These are phyloP conservation scores for Trichosporon ovoides DNA, from an alignment of 1,284 basidiomycete genomes.

Conservation along the genomic window DNA sequence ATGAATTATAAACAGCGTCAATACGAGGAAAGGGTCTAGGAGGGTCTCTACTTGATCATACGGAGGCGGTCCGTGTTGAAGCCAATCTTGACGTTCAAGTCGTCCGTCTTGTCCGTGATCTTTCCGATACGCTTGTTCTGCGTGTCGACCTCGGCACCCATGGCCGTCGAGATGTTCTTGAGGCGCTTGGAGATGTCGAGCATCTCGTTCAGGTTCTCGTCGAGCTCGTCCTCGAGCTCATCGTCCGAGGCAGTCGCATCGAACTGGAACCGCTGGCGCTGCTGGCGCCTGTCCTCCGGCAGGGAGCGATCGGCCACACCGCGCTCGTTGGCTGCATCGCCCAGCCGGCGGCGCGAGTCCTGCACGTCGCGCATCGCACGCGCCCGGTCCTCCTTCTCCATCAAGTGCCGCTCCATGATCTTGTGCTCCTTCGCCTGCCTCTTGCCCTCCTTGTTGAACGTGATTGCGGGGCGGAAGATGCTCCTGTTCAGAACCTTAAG, in stretches of 20 bases:
- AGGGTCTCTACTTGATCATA: slow-evolving; percentile 40
- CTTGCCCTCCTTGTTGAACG: slow-evolving; percentile 87
- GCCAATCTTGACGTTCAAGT: slow-evolving; percentile 46
- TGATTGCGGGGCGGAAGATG: slow-evolving; percentile 88
- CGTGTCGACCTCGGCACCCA: slow-evolving; percentile 47
- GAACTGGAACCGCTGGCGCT: slow-evolving; percentile 70
- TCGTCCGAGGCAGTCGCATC: slow-evolving; percentile 95
- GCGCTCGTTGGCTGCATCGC: slow-evolving; percentile 59
- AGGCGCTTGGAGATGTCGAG: slow-evolving; percentile 71
- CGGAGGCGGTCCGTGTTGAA: slow-evolving; percentile 48
- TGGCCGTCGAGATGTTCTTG: slow-evolving; percentile 72
- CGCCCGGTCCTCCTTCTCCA: slow-evolving; percentile 80
- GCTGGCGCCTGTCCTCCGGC: slow-evolving; percentile 8
- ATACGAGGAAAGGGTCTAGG: background rate
- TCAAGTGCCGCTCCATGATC: slow-evolving; percentile 78
- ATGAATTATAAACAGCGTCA: too few species aligned
- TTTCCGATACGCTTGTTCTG: slow-evolving; percentile 47
- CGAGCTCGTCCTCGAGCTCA: slow-evolving; percentile 71
- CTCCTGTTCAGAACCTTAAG: slow-evolving; percentile 72
- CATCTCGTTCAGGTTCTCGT: slow-evolving; percentile 88
- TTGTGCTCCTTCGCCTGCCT: slow-evolving; percentile 86
- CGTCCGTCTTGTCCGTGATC: slow-evolving; percentile 50
- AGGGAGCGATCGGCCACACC: background rate
- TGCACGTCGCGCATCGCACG: slow-evolving; percentile 78
- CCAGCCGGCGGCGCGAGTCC: slow-evolving; percentile 79